Base-by-base conservation (phyloP, 2,329 filamentous ascomycete species). In the Juglanconis juglandina region DNA sequence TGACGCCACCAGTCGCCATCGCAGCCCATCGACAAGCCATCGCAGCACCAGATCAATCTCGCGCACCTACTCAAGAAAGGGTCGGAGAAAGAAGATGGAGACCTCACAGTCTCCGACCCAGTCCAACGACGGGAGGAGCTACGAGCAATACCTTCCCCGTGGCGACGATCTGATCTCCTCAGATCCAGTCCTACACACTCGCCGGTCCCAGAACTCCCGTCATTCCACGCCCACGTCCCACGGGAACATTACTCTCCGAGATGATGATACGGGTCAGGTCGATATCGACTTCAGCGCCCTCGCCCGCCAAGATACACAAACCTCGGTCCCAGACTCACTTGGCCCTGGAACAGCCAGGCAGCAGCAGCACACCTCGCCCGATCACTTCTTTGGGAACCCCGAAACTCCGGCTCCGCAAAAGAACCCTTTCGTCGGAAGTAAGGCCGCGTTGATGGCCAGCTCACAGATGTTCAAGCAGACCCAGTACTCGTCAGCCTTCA, bases 401-500 rank as follows among this genome's bases (percentile, higher is more conserved):
- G 78, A 84, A 65, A 86, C 83, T 1, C 83, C 83, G 0, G 76
- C 76, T 3, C 63, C 76, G 14, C 72, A 76, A 0, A 77, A 74
- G 52, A 83, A 83, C 53, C 80, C 81, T 0, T 83, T 84, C 65
- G 74, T 69, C 9, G 69, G 70, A 69, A 73, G 63, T 64, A 71
- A 56, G 69, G 70, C 58, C 65, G 71, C 59, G 60, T 68, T 71
- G 65, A 74, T 75, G 67, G 72, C 64, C 57, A 75, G 68, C 67
- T 80, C 81, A 7, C 82, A 86, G 67, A 72, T 86, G 8, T 86
- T 86, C 64, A 77, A 74, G 1, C 78, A 81, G 64, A 85, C 83
- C 0, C 83, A 83, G 63, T 74, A 74, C 37, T 84, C 83, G 2
- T 84, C 83, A 1, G 81, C 76, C 1, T 67, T 78, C 14, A 83